Percentiles rank a stretch among this genome's conserved stretches.
Evolutionary conservation across 2,329 filamentous ascomycete genomes (phyloP).

Genomic region (Arthroderma uncinatum): DNA sequence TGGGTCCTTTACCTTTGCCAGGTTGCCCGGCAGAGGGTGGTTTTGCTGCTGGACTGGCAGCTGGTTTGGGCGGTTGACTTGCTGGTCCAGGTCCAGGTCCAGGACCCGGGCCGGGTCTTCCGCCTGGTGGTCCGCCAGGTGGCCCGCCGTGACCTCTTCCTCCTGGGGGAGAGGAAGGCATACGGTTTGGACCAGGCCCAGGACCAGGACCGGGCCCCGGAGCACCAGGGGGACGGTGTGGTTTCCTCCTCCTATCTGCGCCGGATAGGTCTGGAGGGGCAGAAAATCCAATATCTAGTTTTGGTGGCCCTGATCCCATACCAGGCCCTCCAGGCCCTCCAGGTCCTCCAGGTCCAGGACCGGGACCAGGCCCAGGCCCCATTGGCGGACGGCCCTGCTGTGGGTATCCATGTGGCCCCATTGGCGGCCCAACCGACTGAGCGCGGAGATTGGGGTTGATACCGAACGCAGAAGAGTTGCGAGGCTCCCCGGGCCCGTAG

Average conservation of each 20-base stretch:
- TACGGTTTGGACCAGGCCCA: conserved; percentile 4
- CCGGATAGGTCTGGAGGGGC: conserved; percentile 34
- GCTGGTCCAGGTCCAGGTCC: background rate
- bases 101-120: background rate
- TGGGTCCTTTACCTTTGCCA: conserved; percentile 67
- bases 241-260: conserved; percentile 29
- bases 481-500: conserved; percentile 28
- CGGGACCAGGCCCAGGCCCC: conserved; percentile 14
- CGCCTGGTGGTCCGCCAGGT: background rate
- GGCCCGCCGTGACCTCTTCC: background rate
- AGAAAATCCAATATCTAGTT: conserved; percentile 38
- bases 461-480: conserved; percentile 38
- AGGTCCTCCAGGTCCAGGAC: no score
- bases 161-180: conserved; percentile 17
- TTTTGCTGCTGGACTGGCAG: conserved; percentile 10
- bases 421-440: conserved; percentile 23
- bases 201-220: conserved; percentile 18
- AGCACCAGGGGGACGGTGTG: conserved; percentile 26
- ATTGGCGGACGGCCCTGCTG: conserved; percentile 19
- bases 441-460: conserved; percentile 39
- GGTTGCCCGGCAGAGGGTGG: conserved; percentile 31
- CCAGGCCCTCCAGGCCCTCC: conserved; percentile 18
- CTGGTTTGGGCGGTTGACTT: conserved; percentile 16
- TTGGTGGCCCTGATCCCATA: conserved; percentile 23
- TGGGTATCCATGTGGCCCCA: conserved; percentile 27